A percentile compares a stretch with the other conserved stretches of the same genome.
Conservation (phyloP, 2,329 filamentous ascomycete species). For the Colletotrichum orchidophilum region DNA sequence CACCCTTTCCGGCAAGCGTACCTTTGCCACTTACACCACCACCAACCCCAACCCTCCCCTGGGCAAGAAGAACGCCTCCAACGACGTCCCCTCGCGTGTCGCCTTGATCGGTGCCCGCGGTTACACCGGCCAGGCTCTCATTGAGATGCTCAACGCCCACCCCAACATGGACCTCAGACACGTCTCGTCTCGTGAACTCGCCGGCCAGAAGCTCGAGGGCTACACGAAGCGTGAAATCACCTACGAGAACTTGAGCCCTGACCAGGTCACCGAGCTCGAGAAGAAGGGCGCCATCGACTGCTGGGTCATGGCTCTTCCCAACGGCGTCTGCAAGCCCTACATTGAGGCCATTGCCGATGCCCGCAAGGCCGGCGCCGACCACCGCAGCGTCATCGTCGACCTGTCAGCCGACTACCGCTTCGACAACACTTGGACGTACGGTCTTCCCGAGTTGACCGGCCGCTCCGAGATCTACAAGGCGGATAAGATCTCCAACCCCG, state of each 20-base stretch:
- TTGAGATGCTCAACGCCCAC: constrained; percentile 87
- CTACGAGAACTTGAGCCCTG: constrained; percentile 89
- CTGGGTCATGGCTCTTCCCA: constrained; percentile 98
- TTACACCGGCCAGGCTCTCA: constrained; percentile 92
- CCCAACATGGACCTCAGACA: constrained; percentile 89
- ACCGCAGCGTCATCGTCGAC: constrained; percentile 84
- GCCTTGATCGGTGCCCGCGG: constrained; percentile 92
- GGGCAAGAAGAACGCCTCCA: constrained; percentile 82
- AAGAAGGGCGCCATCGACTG: constrained; percentile 87
- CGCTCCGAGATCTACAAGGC: constrained; percentile 80
- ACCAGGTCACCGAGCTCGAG: constrained; percentile 88
- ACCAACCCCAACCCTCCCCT: constrained; percentile 92
- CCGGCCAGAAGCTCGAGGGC: constrained; percentile 85
- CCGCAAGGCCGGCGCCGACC: constrained; percentile 58
- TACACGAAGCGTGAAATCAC: constrained; percentile 92
- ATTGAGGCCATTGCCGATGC: constrained; percentile 86
- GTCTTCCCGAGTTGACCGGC: constrained; percentile 85
- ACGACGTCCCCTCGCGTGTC: constrained; percentile 79
- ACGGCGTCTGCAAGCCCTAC: constrained; percentile 93
- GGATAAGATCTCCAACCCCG: constrained; percentile 88
- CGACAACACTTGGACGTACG: constrained; percentile 86
- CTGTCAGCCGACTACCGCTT: constrained; percentile 98
- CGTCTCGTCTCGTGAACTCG: constrained; percentile 92
- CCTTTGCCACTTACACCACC: constrained; percentile 54
- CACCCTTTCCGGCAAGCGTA: constrained; percentile 34